These are phyloP conservation scores for Lodderomyces metapsilosis DNA, from an alignment of 1,139 yeast species.

Conservation along the genomic window DNA sequence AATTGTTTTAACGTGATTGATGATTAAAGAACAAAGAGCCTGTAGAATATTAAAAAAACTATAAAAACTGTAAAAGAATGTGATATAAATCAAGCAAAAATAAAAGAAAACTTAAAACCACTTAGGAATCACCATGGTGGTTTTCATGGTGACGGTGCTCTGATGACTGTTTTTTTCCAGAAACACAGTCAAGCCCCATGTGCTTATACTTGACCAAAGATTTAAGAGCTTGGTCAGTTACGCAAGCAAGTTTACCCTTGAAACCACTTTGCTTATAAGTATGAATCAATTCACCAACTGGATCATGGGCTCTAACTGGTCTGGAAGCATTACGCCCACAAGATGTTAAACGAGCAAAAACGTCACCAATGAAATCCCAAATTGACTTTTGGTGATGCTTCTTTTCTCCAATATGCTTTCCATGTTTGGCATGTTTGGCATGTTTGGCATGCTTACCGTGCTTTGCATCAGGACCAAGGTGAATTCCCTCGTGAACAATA, in stretches of 20 bases:
- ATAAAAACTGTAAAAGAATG: not conserved
- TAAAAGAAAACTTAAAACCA: not conserved
- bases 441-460: not conserved
- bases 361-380: not conserved
- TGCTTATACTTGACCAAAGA: not conserved
- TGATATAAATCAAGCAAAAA: not conserved
- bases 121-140: not conserved
- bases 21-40: not conserved
- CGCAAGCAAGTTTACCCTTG: not conserved
- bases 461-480: not conserved
- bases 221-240: not conserved
- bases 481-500: conserved; percentile 15
- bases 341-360: not conserved
- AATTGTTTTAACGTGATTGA: not conserved
- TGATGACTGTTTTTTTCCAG: too few relatives aligned
- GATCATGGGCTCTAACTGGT: not conserved
- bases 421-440: not conserved
- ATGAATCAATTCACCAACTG: not conserved
- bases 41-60: not conserved
- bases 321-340: not conserved
- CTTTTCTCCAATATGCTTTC: not conserved
- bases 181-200: not conserved
- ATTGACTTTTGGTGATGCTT: conserved; percentile 1
- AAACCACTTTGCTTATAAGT: conserved; percentile 2
- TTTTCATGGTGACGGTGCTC: not conserved